Evolutionary conservation across 2,329 filamentous ascomycete species (phyloP).

Genomic region (Xylariaceae sp.): DNA sequence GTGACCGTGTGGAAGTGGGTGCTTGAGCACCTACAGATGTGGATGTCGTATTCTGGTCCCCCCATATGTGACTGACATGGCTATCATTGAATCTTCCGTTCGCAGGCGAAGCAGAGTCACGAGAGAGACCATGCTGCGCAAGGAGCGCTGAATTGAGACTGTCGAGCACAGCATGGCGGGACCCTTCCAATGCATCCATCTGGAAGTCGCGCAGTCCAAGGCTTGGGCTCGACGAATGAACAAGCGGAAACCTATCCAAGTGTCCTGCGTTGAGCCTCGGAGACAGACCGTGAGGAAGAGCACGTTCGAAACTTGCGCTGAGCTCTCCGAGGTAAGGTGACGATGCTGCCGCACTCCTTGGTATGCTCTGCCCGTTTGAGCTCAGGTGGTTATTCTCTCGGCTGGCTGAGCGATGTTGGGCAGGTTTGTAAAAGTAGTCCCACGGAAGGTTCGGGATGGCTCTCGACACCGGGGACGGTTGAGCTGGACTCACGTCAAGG

Average conservation of each 20-base stretch:
- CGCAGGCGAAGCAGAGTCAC: conserved; percentile 10
- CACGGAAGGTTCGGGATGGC: conserved; percentile 44
- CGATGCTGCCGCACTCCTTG: conserved; percentile 21
- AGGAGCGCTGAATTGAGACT: conserved; percentile 22
- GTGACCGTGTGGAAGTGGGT: conserved; percentile 1
- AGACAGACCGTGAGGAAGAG: conserved; percentile 6
- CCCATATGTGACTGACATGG: conserved; percentile 11
- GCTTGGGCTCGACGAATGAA: conserved; percentile 6
- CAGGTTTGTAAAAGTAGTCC: conserved; percentile 40
- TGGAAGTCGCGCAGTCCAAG: conserved; percentile 9
- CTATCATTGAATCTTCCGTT: conserved; percentile 5
- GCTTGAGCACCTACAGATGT: conserved; percentile 3
- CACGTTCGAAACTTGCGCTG: conserved; percentile 8
- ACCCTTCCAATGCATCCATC: conserved; percentile 13
- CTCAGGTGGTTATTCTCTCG: conserved; percentile 19
- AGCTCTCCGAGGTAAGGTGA: conserved; percentile 23
- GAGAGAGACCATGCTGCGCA: conserved; percentile 23
- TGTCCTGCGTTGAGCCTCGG: conserved; percentile 5
- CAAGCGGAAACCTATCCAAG: conserved; percentile 1
- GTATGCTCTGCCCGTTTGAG: conserved; percentile 19
- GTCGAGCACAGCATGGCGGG: conserved; percentile 26
- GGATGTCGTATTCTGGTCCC: conserved; percentile 7
- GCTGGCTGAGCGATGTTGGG: conserved; percentile 21
- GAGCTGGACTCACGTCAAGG: conserved; percentile 30
- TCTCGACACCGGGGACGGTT: conserved; percentile 32